Evolutionary conservation across 352 stramenopile species (phyloP).

Genomic region (Plasmopara viticola): DNA sequence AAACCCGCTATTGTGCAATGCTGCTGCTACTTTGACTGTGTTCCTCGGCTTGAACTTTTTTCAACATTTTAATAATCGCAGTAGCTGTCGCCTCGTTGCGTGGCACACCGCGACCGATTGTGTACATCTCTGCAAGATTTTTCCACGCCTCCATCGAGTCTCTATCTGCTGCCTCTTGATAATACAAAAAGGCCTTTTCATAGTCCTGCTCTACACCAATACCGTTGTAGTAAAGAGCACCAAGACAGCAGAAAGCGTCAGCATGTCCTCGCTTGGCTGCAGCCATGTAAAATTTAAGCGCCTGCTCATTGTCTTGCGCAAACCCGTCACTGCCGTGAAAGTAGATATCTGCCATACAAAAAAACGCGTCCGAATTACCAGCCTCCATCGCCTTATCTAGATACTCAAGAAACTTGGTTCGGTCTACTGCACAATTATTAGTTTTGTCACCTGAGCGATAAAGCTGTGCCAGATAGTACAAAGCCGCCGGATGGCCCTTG

Average conservation of each 20-base stretch:
- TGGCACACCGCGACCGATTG: constrained; percentile 59
- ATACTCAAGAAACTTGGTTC: constrained; percentile 52
- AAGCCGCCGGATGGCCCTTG: constrained; percentile 60
- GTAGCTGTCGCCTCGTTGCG: constrained; percentile 73
- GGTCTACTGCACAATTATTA: constrained; percentile 39
- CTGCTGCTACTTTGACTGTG: constrained; percentile 8
- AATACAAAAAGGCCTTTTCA: constrained; percentile 79
- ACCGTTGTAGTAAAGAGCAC: constrained; percentile 74
- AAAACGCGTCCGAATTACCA: constrained; percentile 65
- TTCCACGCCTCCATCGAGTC: constrained; percentile 86
- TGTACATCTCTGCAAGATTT: constrained; percentile 86
- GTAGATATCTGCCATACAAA: constrained; percentile 85
- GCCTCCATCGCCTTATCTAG: constrained; percentile 55
- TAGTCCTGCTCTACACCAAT: constrained; percentile 63
- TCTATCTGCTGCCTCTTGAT: constrained; percentile 76
- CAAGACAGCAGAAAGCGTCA: constrained; percentile 76
- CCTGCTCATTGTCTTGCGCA: constrained; percentile 60
- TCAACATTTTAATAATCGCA: constrained; percentile 83
- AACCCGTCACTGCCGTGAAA: constrained; percentile 79
- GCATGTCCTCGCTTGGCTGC: constrained; percentile 59
- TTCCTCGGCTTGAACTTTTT: constrained; percentile 43
- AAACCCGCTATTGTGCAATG: neutral
- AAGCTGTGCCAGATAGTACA: constrained; percentile 84
- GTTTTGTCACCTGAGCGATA: constrained; percentile 71
- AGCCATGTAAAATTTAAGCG: constrained; percentile 58